Conservation (phyloP, 129 eudicot species). For the Flaveria bidentis region DNA sequence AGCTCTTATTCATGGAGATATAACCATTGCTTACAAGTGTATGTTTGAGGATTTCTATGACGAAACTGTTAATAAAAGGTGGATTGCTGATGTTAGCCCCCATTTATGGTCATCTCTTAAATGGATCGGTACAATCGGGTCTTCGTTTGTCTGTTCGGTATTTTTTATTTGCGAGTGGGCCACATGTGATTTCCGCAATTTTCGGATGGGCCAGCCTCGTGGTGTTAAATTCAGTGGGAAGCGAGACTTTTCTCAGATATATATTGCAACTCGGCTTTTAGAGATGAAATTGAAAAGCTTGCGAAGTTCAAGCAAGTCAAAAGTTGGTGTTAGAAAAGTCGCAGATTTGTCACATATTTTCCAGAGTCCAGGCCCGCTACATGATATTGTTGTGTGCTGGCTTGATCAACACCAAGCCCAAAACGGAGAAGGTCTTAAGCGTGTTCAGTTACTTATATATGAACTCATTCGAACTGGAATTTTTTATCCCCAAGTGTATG, state of each 20-base stretch:
- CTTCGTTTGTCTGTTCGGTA: constrained; percentile 62
- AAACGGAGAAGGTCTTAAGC: constrained; percentile 72
- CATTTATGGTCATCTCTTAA: constrained; percentile 61
- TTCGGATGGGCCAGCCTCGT: constrained; percentile 52
- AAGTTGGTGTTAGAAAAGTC: constrained; percentile 30
- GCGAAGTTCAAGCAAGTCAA: constrained; percentile 37
- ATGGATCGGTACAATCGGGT: constrained; percentile 51
- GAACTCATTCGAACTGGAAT: constrained; percentile 75
- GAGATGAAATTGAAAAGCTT: constrained; percentile 55
- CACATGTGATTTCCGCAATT: constrained; percentile 82
- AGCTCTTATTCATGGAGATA: constrained; percentile 70
- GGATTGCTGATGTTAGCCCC: constrained; percentile 75
- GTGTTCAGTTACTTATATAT: constrained; percentile 67
- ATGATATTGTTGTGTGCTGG: constrained; percentile 93
- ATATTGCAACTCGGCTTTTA: constrained; percentile 69
- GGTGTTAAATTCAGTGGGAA: constrained; percentile 77
- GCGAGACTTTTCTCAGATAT: constrained; percentile 72
- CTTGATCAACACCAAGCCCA: constrained; percentile 88
- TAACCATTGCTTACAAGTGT: constrained; percentile 54
- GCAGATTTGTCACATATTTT: constrained; percentile 49
- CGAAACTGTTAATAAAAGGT: constrained; percentile 53
- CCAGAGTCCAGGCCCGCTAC: constrained; percentile 87
- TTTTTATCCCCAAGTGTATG: constrained; percentile 82
- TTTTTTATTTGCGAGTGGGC: constrained; percentile 97
- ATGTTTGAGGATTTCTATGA: constrained; percentile 69